Evolutionary conservation across 202 grass and related monocot genomes (phyloP).

Genomic region (Digitaria exilis): DNA sequence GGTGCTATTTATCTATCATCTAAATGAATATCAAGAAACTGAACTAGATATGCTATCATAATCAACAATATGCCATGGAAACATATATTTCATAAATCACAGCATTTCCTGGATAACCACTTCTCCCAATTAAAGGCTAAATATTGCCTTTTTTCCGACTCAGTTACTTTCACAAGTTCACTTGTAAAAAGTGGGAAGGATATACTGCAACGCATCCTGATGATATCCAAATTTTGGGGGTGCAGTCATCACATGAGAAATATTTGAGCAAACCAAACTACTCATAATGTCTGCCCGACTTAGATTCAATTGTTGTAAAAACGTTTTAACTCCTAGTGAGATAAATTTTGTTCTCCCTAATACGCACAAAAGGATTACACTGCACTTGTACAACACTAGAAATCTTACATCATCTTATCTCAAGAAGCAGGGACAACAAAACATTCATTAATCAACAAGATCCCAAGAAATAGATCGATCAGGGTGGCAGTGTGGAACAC

Average conservation of each 20-base stretch:
- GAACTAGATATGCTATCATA: background rate
- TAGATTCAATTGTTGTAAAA: background rate
- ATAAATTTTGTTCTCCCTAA: background rate
- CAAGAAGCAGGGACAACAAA: background rate
- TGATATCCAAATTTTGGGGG: background rate
- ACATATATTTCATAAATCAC: constrained; percentile 3
- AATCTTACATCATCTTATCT: background rate
- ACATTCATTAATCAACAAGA: background rate
- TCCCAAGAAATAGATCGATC: background rate
- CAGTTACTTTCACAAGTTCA: background rate
- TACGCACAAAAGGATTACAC: background rate
- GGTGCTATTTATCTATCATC: background rate
- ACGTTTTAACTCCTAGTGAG: background rate
- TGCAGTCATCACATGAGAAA: background rate
- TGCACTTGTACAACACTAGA: background rate
- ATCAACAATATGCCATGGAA: background rate
- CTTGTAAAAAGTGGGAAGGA: background rate
- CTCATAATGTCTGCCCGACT: background rate
- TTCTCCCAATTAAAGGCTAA: background rate
- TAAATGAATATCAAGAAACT: background rate
- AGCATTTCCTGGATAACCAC: background rate
- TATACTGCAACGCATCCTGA: background rate
- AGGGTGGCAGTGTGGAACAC: background rate
- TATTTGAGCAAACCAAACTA: background rate
- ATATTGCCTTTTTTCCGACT: background rate